Evolutionary conservation across 257 asterid genomes (phyloP), one percentile per base, ranked within the genome.

Genomic region (Voacanga thouarsii): DNA sequence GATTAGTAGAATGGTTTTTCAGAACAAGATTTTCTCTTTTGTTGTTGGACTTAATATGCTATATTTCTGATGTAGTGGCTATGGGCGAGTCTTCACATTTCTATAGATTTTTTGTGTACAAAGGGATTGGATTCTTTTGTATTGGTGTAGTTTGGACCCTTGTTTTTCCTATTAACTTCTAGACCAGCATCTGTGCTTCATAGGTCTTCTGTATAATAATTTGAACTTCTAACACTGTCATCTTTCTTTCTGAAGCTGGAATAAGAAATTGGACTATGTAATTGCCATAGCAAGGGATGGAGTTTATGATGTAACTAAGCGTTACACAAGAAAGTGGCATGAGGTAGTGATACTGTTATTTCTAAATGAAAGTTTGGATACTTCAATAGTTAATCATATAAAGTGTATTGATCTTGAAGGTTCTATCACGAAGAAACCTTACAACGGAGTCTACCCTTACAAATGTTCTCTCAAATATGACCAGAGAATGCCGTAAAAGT

Each of bases 291-390:
- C 97, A 77, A 89, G 84, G 86, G 91, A 95, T 85, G 99, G 97
- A 71, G 97, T 92, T 50, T 84, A 90, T 88, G 98, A 95, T 83
- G 99, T 92, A 88, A 92, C 96, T 45, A 95, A 91, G 86, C 93
- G 99, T 74, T 95, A 95, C 88, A 91, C 98, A 47, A 88, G 92
- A 85, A 95, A 88, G 79, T 95, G 98, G 99, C 92, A 83, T 55
- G 96, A 92, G 96, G 98, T 95, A 81, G 74, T 77, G 26, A 70
- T 70, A 26, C 79, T 49, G 47, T 30, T 76, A 15, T 74, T 56
- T 65, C 74, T 76, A 69, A 63, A 37, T 79, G 71, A 67, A n/a
- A 23, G 28, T 77, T 72, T 10, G 49, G 1, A n/a, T 72, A 76
- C 71, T 74, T 74, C 68, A n/a, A 37, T 69, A 55, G 21, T 26